Evolutionary conservation across 2,329 filamentous ascomycete species (phyloP).

Genomic region (Aspergillus hiratsukae): DNA sequence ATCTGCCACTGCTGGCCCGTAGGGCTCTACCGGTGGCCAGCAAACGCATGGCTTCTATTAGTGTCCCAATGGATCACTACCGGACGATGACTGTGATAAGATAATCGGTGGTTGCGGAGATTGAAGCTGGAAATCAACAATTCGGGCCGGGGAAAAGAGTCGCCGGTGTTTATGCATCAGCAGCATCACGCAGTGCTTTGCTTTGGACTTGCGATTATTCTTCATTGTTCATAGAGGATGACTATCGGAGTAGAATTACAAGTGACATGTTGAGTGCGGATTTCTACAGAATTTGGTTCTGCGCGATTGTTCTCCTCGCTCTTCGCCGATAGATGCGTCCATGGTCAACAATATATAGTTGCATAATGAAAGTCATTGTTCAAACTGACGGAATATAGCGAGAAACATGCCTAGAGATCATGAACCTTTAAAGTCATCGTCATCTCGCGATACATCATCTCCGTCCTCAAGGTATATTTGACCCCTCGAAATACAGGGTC

Average conservation of each 20-base stretch:
- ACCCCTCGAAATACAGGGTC: conserved; percentile 51
- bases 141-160: conserved; percentile 4
- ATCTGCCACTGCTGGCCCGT: conserved; percentile 31
- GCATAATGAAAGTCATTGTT: neutral
- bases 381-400: neutral
- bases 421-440: neutral
- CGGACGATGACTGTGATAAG: neutral
- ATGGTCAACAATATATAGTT: neutral
- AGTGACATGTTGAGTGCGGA: neutral
- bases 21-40: conserved; percentile 38
- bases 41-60: conserved; percentile 30
- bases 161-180: neutral
- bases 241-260: neutral
- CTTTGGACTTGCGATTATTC: neutral
- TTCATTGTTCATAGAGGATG: neutral
- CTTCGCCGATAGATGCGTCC: neutral
- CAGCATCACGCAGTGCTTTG: neutral
- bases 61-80: neutral
- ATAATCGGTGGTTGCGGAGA: neutral
- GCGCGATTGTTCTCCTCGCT: neutral
- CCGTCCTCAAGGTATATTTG: conserved; percentile 55
- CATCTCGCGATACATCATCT: conserved; percentile 47
- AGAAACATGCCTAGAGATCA: neutral
- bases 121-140: conserved; percentile 1
- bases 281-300: neutral